Conservation (phyloP, 768 basidiomycete genomes). For the Boletales sp. region DNA sequence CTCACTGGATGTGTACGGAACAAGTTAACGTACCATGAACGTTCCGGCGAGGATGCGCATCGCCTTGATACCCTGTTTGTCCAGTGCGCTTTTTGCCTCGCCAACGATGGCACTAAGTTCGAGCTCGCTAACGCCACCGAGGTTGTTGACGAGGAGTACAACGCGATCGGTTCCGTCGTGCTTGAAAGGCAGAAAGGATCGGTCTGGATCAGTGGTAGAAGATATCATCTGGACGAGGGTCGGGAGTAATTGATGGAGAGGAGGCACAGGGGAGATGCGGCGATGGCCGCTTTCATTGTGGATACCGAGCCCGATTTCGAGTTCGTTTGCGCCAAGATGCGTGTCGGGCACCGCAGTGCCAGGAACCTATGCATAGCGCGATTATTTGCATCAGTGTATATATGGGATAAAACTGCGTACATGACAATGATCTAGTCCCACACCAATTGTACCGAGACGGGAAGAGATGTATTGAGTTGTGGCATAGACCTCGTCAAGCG, state of each 20-base stretch:
- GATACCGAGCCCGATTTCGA: constrained; percentile 89
- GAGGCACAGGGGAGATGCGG: constrained; percentile 67
- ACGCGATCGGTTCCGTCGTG: constrained; percentile 63
- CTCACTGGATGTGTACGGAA: neutral
- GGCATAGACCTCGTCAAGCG: constrained; percentile 64
- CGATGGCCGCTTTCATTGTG: constrained; percentile 84
- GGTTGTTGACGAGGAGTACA: constrained; percentile 82
- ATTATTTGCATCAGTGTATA: neutral
- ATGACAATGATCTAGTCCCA: constrained; percentile 86
- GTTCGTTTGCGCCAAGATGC: constrained; percentile 56
- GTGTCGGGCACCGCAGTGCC: constrained; percentile 62
- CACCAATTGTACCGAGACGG: constrained; percentile 79
- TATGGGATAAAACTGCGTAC: constrained; percentile 34
- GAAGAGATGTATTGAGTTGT: constrained; percentile 63
- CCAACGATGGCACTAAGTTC: constrained; percentile 69
- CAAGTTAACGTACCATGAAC: constrained; percentile 64
- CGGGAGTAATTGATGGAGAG: constrained; percentile 65
- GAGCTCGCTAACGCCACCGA: constrained; percentile 81
- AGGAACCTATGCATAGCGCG: constrained; percentile 53
- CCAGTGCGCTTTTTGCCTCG: constrained; percentile 56
- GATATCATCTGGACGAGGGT: constrained; percentile 67
- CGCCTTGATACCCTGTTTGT: constrained; percentile 51
- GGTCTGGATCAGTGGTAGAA: constrained; percentile 70
- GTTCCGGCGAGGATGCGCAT: constrained; percentile 71
- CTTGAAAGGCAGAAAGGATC: constrained; percentile 71